Evolutionary conservation across 768 basidiomycete genomes (phyloP), one percentile per base, ranked within the genome.

Genomic region (Rubroboletus pulcherrimus): DNA sequence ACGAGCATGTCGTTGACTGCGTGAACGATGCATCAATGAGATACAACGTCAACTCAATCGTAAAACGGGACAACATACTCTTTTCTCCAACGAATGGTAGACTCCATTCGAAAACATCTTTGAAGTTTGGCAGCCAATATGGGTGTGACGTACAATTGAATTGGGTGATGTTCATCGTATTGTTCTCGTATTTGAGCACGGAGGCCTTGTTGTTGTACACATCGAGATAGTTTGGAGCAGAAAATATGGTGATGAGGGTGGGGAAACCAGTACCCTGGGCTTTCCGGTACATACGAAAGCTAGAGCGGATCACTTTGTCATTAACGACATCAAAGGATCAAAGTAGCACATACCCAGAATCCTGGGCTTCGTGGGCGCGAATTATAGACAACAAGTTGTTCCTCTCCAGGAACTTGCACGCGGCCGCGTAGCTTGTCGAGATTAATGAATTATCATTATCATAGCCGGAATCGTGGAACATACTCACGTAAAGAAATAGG

Each of bases 81-180:
- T 98, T 98, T 60, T 92, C 86, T 50, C 94, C 95, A 5, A 98
- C 94, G 68, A 98, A 98, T 0, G 96, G 96, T 54, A 98, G 70
- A 79, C 89, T 92, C 96, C 95, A 98, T 11, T 94, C 96, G 69
- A 98, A 98, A 31, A 93, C 94, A 66, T 98, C 92, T 84, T 95
- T 95, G 64, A 97, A 97, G 74, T 97, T 97, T 0, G 95, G 95
- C 31, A 98, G 71, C 93, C 93, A 95, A 71, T 92, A 97, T 5
- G 91, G 91, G 65, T 94, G 91, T n/a, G 87, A 79, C 33, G 77
- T 83, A 49, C 79, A 81, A 67, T 87, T 87, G 64, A 89, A 94
- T 69, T 93, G 91, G 54, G 93, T 81, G 56, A 98, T 96, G 49
- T 93, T 97, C 77, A 97, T 94, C 53, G 91, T 94, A 74, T 93